Conservation (phyloP, 441 rosid species). For the Erodium texanum region DNA sequence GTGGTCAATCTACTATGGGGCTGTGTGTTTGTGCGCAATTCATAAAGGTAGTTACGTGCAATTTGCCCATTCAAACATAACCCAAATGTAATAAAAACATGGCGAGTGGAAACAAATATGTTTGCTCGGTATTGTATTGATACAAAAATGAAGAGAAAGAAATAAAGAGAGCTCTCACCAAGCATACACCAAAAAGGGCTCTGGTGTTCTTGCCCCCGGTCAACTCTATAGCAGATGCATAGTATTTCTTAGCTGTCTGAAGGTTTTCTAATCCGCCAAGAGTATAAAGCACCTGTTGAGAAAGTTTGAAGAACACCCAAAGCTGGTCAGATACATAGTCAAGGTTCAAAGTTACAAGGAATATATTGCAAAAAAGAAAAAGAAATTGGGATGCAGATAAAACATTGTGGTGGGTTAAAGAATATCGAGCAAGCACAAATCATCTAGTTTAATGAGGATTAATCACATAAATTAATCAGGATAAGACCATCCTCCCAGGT, state of each 20-base stretch:
- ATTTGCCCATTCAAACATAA: not conserved
- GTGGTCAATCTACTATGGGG: no score
- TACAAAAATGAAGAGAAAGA: slow-evolving; percentile 3
- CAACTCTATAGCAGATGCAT: slow-evolving; percentile 70
- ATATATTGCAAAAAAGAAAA: not conserved
- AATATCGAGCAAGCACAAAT: not conserved
- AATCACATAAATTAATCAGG: not conserved
- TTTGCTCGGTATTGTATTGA: not conserved
- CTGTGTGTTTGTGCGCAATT: no score
- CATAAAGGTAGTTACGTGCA: no score
- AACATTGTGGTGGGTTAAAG: not conserved
- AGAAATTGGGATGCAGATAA: not conserved
- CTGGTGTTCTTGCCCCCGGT: slow-evolving; percentile 91
- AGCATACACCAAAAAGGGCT: slow-evolving; percentile 81
- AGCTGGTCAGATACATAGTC: not conserved
- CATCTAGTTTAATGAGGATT: no score
- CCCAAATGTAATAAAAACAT: no score
- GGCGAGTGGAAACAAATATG: not conserved
- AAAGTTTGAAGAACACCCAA: not conserved
- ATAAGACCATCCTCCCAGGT: not conserved
- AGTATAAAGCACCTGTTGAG: slow-evolving; percentile 79
- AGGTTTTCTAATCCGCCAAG: slow-evolving; percentile 86
- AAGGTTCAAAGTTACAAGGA: not conserved
- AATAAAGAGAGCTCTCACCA: slow-evolving; percentile 45
- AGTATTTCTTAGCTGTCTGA: slow-evolving; percentile 79